Percentiles rank a stretch among this genome's conserved stretches.
Conservation (phyloP, 805 yeast species). For the Candida golubevii region DNA sequence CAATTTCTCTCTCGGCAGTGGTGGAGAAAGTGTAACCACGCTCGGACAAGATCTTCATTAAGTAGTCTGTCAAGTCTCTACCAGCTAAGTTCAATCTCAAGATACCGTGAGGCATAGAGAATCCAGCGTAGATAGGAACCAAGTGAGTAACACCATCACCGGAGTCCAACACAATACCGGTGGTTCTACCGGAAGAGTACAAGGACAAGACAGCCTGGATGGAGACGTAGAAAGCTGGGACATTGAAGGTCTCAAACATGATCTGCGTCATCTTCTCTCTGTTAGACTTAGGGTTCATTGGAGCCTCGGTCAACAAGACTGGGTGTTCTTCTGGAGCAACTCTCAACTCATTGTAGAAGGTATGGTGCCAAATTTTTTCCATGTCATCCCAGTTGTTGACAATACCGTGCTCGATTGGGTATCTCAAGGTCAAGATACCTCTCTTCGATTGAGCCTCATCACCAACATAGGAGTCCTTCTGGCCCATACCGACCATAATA, state of each 20-base stretch:
- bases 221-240: conserved; percentile 98
- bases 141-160: conserved; percentile 99
- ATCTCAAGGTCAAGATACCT: conserved; percentile 98
- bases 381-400: conserved; percentile 99
- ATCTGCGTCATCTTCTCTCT: conserved; percentile 99
- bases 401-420: conserved; percentile 99
- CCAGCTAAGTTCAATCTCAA: conserved; percentile 99
- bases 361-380: conserved; percentile 99
- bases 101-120: conserved; percentile 98
- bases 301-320: conserved; percentile 98
- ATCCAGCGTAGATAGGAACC: conserved; percentile 99
- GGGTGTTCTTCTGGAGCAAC: conserved; percentile 99
- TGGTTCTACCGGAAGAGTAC: conserved; percentile 99
- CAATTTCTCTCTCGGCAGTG: conserved; percentile 98
- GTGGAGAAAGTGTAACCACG: conserved; percentile 99
- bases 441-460: conserved; percentile 99
- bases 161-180: conserved; percentile 98
- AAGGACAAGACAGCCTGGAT: conserved; percentile 98
- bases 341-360: conserved; percentile 99
- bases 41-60: conserved; percentile 97
- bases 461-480: conserved; percentile 99
- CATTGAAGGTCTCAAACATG: conserved; percentile 98
- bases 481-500: conserved; percentile 99
- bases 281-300: conserved; percentile 99
- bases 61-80: conserved; percentile 98